Evolutionary conservation across 2,329 filamentous ascomycete genomes (phyloP), one percentile per base, ranked within the genome.

Genomic region (Ceratocystis huliohia): DNA sequence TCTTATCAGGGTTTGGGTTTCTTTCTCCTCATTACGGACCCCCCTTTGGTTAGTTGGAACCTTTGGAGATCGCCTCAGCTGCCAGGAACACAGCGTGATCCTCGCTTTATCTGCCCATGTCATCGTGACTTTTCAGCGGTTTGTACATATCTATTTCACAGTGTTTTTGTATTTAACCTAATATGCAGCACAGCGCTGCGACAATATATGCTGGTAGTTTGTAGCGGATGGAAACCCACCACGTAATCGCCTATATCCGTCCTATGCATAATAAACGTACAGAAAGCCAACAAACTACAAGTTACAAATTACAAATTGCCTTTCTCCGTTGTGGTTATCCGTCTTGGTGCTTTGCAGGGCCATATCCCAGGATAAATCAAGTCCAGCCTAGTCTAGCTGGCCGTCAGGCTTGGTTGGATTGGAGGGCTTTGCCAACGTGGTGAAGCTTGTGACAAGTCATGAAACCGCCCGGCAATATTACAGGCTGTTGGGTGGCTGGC

Each of bases 381-480:
- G 37, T 41, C 37, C 33, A 37, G 33, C 33, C 33, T 37, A 10
- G 33, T 37, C 33, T 10, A 41, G 10, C 37, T 41, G 37, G 37
- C 37, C 13, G 13, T 41, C 50, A 56, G 25, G 25, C 50, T 30
- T 28, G 37, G 37, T 41, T 41, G 37, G 37, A 41, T 41, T 41
- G 37, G 37, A 41, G 37, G 37, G 37, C 37, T 41, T 41, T 41
- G 37, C 37, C 37, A 41, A 41, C 13, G 37, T n/a, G 28, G 37
- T 33, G 28, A 37, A 37, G 56, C 56, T 59, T 59, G 56, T 37
- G 56, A 59, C 56, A 59, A n/a, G 56, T 59, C 28, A 59, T 59
- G 56, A 59, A 59, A 59, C 56, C 28, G 30, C 30, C 56, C 25
- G n/a, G 56, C 17, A 33, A 59, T 59, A 37, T 59, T 59, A 4